phyloP scores from a whole-genome alignment of 192 early-diverging fungal genomes.

The Entomortierella beljakovae region DNA sequence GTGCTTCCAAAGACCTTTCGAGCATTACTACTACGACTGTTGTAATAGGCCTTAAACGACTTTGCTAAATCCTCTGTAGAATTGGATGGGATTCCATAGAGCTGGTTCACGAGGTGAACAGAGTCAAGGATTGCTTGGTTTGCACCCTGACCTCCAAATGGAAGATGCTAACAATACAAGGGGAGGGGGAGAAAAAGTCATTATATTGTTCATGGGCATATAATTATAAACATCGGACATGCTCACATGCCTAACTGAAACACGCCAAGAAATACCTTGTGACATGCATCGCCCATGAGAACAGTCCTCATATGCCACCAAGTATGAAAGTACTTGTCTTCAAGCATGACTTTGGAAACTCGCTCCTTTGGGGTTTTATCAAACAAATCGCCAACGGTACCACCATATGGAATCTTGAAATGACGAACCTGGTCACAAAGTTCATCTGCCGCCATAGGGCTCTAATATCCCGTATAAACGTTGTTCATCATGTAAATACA shows the following conservation, averaged over 20 bases:
- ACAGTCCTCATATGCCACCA: slow-evolving; percentile 29
- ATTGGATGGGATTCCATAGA: slow-evolving; percentile 26
- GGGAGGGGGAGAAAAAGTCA: neutral
- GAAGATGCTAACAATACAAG: slow-evolving; percentile 13
- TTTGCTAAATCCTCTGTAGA: slow-evolving; percentile 9
- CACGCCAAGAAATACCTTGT: no score
- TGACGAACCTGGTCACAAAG: slow-evolving; percentile 23
- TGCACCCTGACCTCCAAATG: slow-evolving; percentile 29
- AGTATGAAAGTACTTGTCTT: slow-evolving; percentile 35
- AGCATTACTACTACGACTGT: slow-evolving; percentile 18
- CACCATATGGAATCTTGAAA: slow-evolving; percentile 24
- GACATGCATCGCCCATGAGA: slow-evolving; percentile 30
- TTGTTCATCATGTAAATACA: no score
- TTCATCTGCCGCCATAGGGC: slow-evolving; percentile 20
- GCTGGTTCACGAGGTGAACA: slow-evolving; percentile 28
- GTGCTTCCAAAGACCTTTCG: slow-evolving; percentile 29
- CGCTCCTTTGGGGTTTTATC: slow-evolving; percentile 22
- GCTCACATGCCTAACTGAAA: no score
- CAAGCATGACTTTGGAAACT: slow-evolving; percentile 24
- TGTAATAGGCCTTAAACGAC: slow-evolving; percentile 23
- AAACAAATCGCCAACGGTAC: slow-evolving; percentile 23
- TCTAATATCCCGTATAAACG: neutral
- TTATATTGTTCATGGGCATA: no score
- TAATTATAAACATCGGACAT: no score
- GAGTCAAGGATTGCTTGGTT: slow-evolving; percentile 36